phyloP scores from a whole-genome alignment of 2,329 filamentous ascomycete species.

The Tricladium varicosporioides region DNA sequence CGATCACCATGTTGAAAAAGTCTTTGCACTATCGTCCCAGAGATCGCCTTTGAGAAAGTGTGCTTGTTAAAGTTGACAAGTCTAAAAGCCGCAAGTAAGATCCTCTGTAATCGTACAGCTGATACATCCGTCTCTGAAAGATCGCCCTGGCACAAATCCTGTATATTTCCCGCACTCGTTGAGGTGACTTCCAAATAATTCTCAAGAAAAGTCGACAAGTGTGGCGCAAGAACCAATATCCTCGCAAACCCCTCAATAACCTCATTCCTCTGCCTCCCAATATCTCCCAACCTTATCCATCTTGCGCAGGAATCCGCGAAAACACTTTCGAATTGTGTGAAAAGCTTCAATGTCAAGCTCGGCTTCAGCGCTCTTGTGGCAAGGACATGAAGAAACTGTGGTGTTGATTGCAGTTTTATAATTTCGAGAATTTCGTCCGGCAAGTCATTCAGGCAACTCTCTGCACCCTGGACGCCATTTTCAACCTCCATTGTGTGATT shows the following conservation, averaged over 20 bases:
- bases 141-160: slow-evolving; percentile 26
- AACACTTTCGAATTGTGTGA: slow-evolving; percentile 69
- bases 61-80: slow-evolving; percentile 73
- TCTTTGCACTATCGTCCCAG: slow-evolving; percentile 64
- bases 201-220: slow-evolving; percentile 72
- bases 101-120: slow-evolving; percentile 38
- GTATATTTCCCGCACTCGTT: slow-evolving; percentile 23
- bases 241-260: slow-evolving; percentile 73
- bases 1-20: slow-evolving; percentile 61
- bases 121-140: slow-evolving; percentile 35
- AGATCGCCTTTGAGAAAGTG: slow-evolving; percentile 63
- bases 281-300: slow-evolving; percentile 57
- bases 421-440: slow-evolving; percentile 68
- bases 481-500: slow-evolving; percentile 49
- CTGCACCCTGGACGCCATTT: slow-evolving; percentile 54
- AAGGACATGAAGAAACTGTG: slow-evolving; percentile 69
- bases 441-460: slow-evolving; percentile 55
- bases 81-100: slow-evolving; percentile 72
- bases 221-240: slow-evolving; percentile 77
- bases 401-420: slow-evolving; percentile 61
- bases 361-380: slow-evolving; percentile 68
- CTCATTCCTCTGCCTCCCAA: slow-evolving; percentile 25
- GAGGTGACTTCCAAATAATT: slow-evolving; percentile 35
- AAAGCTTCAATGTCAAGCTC: slow-evolving; percentile 69
- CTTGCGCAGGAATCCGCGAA: slow-evolving; percentile 81